Conservation (phyloP, 78 protist species). For the Dictyostelium purpureum region DNA sequence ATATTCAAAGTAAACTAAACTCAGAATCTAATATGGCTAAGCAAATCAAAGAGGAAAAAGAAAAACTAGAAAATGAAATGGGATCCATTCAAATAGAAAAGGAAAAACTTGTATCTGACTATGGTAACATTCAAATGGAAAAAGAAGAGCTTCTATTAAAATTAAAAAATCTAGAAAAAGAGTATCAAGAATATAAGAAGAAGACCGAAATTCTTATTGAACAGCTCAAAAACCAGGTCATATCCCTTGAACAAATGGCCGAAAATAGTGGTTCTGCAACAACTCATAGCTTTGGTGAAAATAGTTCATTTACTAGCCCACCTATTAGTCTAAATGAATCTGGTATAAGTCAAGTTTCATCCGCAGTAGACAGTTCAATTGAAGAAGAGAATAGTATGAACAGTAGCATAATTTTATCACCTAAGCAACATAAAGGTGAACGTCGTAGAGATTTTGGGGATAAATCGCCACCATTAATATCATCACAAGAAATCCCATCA, state of each 20-base stretch:
- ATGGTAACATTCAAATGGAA: not conserved
- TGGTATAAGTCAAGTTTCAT: not conserved
- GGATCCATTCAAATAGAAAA: not conserved
- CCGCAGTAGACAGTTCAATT: not conserved
- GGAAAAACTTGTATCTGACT: not conserved
- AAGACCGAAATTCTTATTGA: not conserved
- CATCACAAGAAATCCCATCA: not conserved
- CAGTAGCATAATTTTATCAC: not conserved
- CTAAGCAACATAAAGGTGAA: constrained; percentile 27
- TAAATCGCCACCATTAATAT: not conserved
- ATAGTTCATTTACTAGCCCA: not conserved
- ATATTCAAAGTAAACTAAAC: not conserved
- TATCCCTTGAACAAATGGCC: not conserved
- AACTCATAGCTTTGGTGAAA: not conserved
- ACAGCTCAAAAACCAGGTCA: not conserved
- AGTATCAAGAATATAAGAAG: not conserved
- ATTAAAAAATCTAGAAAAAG: not conserved
- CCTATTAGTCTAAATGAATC: not conserved
- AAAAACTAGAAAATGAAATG: not conserved
- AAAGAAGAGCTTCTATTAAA: not conserved
- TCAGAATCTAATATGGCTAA: not conserved
- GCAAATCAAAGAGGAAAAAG: not conserved
- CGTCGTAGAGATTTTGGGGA: not conserved
- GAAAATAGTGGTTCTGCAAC: not conserved
- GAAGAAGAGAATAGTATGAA: too few species aligned